Percentiles rank a stretch among this genome's conserved stretches.
Evolutionary conservation across 179 eudicot genomes (phyloP).

Genomic region (Nepenthes alata): DNA sequence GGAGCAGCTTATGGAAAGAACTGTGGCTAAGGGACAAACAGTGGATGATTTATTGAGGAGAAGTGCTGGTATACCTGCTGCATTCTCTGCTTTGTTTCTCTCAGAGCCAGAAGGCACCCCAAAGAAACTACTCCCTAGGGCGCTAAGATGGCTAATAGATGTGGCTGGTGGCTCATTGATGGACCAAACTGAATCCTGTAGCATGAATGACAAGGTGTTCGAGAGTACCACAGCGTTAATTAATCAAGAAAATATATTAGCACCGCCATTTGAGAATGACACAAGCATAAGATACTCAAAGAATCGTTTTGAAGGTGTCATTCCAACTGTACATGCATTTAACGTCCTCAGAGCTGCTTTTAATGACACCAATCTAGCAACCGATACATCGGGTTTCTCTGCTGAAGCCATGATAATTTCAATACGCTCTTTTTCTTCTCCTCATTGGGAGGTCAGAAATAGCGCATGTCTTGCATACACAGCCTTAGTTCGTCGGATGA

Average conservation of each 20-base stretch:
- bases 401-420: constrained; percentile 88
- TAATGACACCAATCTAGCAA: constrained; percentile 85
- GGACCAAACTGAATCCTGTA: constrained; percentile 21
- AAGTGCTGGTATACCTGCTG: constrained; percentile 99
- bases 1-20: constrained; percentile 96
- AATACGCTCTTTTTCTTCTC: constrained; percentile 76
- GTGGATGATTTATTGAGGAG: constrained; percentile 93
- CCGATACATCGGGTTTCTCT: constrained; percentile 88
- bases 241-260: constrained; percentile 13
- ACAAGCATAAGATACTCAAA: constrained; percentile 40
- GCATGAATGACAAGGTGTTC: constrained; percentile 6
- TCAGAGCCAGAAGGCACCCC: constrained; percentile 98
- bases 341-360: constrained; percentile 87
- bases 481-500: constrained; percentile 94
- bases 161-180: constrained; percentile 51
- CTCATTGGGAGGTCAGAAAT: constrained; percentile 93
- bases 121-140: constrained; percentile 81
- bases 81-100: constrained; percentile 84
- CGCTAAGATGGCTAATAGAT: constrained; percentile 75
- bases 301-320: constrained; percentile 83
- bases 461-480: constrained; percentile 94
- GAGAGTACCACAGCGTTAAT: constrained; percentile 10
- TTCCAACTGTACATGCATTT: constrained; percentile 96
- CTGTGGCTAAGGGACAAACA: constrained; percentile 82
- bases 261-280: constrained; percentile 14